Conservation (phyloP, 2,329 filamentous ascomycete genomes). For the Paradendryphiella salina region DNA sequence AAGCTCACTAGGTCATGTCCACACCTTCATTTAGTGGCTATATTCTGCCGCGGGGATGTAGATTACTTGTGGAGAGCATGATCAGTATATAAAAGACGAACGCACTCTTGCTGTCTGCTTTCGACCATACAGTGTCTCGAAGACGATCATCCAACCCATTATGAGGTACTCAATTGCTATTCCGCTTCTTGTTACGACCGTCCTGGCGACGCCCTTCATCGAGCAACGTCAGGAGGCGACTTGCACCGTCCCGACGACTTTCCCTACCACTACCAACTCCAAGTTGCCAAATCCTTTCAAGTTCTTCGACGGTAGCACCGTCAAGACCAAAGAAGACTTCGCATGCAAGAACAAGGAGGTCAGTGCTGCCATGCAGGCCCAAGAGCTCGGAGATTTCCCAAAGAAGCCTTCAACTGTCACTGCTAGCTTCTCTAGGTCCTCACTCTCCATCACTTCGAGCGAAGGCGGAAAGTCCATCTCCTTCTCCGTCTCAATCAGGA, state of each 20-base stretch:
- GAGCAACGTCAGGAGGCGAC: slow-evolving; percentile 36
- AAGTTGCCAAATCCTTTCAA: slow-evolving; percentile 48
- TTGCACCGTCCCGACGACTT: slow-evolving; percentile 38
- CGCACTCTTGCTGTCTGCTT: slow-evolving; percentile 1
- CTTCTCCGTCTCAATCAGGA: slow-evolving; percentile 45
- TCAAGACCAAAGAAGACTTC: slow-evolving; percentile 43
- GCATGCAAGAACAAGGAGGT: slow-evolving; percentile 46
- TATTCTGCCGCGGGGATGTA: slow-evolving; percentile 31
- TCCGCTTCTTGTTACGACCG: slow-evolving; percentile 36
- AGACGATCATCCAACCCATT: slow-evolving; percentile 13
- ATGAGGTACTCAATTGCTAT: slow-evolving; percentile 42
- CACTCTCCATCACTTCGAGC: slow-evolving; percentile 42
- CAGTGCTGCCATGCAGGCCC: slow-evolving; percentile 41
- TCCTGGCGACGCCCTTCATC: slow-evolving; percentile 34
- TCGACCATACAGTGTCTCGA: slow-evolving; percentile 13
- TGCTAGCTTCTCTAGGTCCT: slow-evolving; percentile 37
- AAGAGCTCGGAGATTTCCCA: slow-evolving; percentile 47
- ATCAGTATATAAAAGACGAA: slow-evolving; percentile 18
- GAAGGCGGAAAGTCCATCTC: slow-evolving; percentile 43
- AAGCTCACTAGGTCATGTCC: slow-evolving; percentile 26
- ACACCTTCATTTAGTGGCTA: slow-evolving; percentile 30
- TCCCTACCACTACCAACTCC: slow-evolving; percentile 34
- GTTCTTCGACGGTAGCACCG: slow-evolving; percentile 43
- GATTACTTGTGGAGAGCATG: slow-evolving; percentile 10
- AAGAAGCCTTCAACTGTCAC: slow-evolving; percentile 41